Evolutionary conservation across 2,329 filamentous ascomycete species (phyloP).

Genomic region (Fusarium subglutinans): DNA sequence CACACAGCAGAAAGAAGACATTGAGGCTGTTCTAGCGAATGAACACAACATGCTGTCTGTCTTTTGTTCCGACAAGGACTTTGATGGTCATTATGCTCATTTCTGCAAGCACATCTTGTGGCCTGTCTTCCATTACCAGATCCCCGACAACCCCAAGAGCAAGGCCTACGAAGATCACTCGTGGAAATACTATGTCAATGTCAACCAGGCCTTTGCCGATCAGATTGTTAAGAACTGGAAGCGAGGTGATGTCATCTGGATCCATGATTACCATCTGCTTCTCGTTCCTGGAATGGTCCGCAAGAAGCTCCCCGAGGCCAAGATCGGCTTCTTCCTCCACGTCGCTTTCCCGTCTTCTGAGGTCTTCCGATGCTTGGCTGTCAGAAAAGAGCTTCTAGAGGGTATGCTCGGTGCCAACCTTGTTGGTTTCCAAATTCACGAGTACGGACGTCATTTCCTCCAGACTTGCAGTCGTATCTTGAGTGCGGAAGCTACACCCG

Average conservation of each 20-base stretch:
- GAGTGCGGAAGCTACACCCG: constrained; percentile 86
- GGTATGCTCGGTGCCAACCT: constrained; percentile 94
- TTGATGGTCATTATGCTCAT: constrained; percentile 93
- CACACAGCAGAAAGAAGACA: constrained; percentile 79
- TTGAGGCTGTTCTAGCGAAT: constrained; percentile 81
- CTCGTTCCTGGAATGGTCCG: constrained; percentile 90
- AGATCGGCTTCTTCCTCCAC: constrained; percentile 96
- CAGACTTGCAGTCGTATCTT: constrained; percentile 94
- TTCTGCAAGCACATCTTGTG: constrained; percentile 98
- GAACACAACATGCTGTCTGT: constrained; percentile 87
- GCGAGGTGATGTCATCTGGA: constrained; percentile 90
- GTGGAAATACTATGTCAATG: constrained; percentile 91
- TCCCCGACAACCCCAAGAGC: constrained; percentile 97
- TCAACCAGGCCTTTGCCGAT: constrained; percentile 94
- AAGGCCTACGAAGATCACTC: constrained; percentile 98
- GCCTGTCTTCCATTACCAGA: constrained; percentile 98
- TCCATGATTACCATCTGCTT: constrained; percentile 94
- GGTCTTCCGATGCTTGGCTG: constrained; percentile 90
- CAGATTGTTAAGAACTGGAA: constrained; percentile 93
- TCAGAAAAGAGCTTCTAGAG: constrained; percentile 85
- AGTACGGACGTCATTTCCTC: constrained; percentile 93
- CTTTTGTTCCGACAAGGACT: constrained; percentile 88
- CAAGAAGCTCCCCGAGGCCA: constrained; percentile 88
- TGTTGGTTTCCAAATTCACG: constrained; percentile 91
- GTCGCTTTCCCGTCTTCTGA: constrained; percentile 96